Evolutionary conservation across 2,329 filamentous ascomycete genomes (phyloP).

Genomic region (Coniella lustricola): DNA sequence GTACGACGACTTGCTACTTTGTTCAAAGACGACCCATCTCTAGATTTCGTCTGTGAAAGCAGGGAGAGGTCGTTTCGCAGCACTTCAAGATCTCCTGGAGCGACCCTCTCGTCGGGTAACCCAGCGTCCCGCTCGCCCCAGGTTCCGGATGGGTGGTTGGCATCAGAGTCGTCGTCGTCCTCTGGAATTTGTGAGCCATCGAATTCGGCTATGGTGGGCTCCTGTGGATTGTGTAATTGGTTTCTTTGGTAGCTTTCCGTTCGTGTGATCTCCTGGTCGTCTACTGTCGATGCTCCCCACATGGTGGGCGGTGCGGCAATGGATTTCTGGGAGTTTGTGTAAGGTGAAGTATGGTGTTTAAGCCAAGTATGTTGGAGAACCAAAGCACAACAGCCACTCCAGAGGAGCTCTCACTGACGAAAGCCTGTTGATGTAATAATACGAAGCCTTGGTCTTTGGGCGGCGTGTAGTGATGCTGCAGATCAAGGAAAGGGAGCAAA

Average conservation of each 20-base stretch:
- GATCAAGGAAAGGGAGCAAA: too few species aligned
- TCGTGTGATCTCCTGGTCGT: slow-evolving; percentile 2
- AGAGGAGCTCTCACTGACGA: too few species aligned
- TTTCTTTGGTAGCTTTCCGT: slow-evolving; percentile 8
- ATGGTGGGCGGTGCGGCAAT: neutral
- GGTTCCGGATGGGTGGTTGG: neutral
- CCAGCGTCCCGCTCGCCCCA: slow-evolving; percentile 13
- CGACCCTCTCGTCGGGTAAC: slow-evolving; percentile 3
- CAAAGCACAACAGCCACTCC: too few species aligned
- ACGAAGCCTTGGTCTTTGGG: too few species aligned
- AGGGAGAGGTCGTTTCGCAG: slow-evolving; percentile 7
- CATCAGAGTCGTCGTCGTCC: neutral
- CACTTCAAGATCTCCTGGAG: slow-evolving; percentile 4
- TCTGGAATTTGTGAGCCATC: neutral
- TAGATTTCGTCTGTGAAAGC: slow-evolving; percentile 2
- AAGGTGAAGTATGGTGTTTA: too few species aligned
- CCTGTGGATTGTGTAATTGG: slow-evolving; percentile 8
- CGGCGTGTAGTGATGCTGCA: too few species aligned
- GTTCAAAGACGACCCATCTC: neutral
- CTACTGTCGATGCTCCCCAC: slow-evolving; percentile 7
- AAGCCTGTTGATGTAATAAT: too few species aligned
- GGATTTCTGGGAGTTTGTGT: too few species aligned
- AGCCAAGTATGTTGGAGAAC: too few species aligned
- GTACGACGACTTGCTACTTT: slow-evolving; percentile 4
- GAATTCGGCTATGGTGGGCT: neutral